Percentiles rank a stretch among this genome's conserved stretches.
Evolutionary conservation across 208 protist species (phyloP).

Genomic region (Crithidia acanthocephali): DNA sequence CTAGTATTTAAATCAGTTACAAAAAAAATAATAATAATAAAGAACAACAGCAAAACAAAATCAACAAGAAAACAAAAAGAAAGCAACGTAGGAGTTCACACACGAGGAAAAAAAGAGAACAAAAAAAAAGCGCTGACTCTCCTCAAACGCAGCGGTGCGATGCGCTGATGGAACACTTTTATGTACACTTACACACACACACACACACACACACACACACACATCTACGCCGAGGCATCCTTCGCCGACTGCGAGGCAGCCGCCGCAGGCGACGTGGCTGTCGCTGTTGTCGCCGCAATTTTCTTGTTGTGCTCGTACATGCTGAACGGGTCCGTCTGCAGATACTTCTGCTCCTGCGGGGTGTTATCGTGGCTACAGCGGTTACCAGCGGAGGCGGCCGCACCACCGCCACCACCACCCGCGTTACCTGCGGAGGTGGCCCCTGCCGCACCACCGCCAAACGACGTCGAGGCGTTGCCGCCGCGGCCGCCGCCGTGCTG

Average conservation of each 20-base stretch:
- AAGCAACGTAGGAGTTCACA: too few relatives aligned
- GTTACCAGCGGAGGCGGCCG: neutral
- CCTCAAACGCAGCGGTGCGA: neutral
- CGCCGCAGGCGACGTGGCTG: neutral
- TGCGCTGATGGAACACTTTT: too few relatives aligned
- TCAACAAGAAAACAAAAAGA: slow-evolving; percentile 4
- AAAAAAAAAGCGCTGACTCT: neutral
- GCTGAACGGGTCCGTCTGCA: slow-evolving; percentile 52
- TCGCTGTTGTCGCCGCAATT: slow-evolving; percentile 4
- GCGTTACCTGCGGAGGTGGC: neutral
- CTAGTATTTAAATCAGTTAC: slow-evolving; percentile 1
- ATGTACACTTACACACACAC: neutral
- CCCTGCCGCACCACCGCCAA: neutral
- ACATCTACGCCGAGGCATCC: neutral
- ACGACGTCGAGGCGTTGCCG: slow-evolving; percentile 1
- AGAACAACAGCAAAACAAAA: slow-evolving; percentile 1
- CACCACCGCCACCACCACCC: neutral
- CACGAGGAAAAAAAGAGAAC: neutral
- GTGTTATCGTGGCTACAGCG: slow-evolving; percentile 50
- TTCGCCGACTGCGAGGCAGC: neutral
- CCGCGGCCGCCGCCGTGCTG: slow-evolving; percentile 18
- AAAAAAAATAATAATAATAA: slow-evolving; percentile 4
- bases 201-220: neutral
- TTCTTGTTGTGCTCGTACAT: slow-evolving; percentile 60
- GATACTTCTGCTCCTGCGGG: slow-evolving; percentile 48